A percentile compares a stretch with the other conserved stretches of the same genome.
phyloP scores from a whole-genome alignment of 495 filamentous ascomycete genomes.

The Astrocystis sublimbata region DNA sequence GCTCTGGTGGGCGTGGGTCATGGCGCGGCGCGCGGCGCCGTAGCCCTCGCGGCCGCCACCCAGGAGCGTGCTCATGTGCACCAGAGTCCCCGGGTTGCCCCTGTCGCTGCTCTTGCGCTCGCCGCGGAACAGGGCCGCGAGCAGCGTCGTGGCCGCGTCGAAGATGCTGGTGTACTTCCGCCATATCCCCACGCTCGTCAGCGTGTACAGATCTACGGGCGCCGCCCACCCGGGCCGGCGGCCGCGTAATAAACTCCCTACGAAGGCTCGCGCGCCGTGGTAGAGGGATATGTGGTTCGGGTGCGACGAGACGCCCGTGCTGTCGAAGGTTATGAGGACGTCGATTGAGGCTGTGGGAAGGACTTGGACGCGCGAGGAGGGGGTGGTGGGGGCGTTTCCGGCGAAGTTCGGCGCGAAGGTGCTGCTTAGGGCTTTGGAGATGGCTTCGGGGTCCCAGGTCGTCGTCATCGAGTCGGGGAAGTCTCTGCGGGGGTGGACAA shows the following conservation, averaged over 20 bases:
- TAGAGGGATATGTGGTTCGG: slow-evolving; percentile 90
- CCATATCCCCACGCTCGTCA: slow-evolving; percentile 65
- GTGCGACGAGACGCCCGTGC: slow-evolving; percentile 74
- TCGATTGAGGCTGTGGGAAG: slow-evolving; percentile 71
- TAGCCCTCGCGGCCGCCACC: slow-evolving; percentile 54
- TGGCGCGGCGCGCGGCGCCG: slow-evolving; percentile 69
- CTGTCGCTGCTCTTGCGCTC: slow-evolving; percentile 33
- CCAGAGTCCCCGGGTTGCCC: slow-evolving; percentile 52
- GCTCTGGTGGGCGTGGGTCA: slow-evolving; percentile 84
- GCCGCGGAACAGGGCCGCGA: slow-evolving; percentile 43
- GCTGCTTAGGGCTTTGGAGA: slow-evolving; percentile 65
- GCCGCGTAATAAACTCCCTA: slow-evolving; percentile 60
- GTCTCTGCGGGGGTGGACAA: slow-evolving; percentile 53
- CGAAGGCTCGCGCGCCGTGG: slow-evolving; percentile 74
- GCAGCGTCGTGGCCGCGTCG: slow-evolving; percentile 68
- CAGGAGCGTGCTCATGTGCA: slow-evolving; percentile 66
- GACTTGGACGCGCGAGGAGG: slow-evolving; percentile 31
- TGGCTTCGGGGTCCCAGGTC: slow-evolving; percentile 68
- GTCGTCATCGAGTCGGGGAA: slow-evolving; percentile 86
- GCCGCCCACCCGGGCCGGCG: slow-evolving; percentile 64
- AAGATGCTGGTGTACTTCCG: slow-evolving; percentile 81
- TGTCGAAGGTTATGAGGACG: slow-evolving; percentile 86
- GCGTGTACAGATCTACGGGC: slow-evolving; percentile 80
- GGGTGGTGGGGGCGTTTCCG: slow-evolving; percentile 22
- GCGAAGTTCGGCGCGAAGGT: slow-evolving; percentile 67